Base-by-base conservation (phyloP, 768 basidiomycete species). In the Hypholoma fasciculare region DNA sequence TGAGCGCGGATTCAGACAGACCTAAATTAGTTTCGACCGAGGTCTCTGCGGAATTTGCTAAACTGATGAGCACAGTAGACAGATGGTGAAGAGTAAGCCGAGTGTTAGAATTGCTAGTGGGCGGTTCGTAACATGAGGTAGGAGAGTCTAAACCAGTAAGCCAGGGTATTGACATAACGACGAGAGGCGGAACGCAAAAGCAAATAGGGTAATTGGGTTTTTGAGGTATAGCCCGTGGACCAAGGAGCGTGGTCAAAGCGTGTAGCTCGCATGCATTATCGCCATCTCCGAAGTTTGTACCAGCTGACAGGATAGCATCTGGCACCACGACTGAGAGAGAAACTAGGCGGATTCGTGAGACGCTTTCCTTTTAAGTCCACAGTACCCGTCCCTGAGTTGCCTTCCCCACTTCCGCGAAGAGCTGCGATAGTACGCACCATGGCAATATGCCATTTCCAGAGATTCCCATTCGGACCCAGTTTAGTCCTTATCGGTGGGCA, bases 1-100 rank as follows among this genome's bases (percentile, higher is more conserved):
- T 64, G 37, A 42, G 63, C 14, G 52, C 65, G 5, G 65, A 61
- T 42, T 63, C 49, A 34, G 55, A 43, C 49, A 68, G 62, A 9
- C 64, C 67, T 19, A 68, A 52, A 51, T 57, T 63, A 27, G 57
- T 54, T 49, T 57, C 61, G 9, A 63, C 23, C 20, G 58, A 48
- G 49, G 52, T 40, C 38, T 52, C 38, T 11, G 53, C 51, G 16
- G 58, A 51, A 54, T 56, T 59, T 49, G 61, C 56, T 36, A 65
- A 52, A 23, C 57, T 58, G 23, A 48, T 39, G 11, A 65, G 54
- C 26, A 59, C 57, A 19, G 26, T n/a, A n/a, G 51, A 50, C 13
- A 60, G 52, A 40, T 47, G 40, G 23, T 65, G 40, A 30, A 48
- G 43, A 2, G 54, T 14, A 58, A 17, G 50, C 49, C 57, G 1